Evolutionary conservation across 2,329 filamentous ascomycete species (phyloP).

Genomic region (Fusarium sp.): DNA sequence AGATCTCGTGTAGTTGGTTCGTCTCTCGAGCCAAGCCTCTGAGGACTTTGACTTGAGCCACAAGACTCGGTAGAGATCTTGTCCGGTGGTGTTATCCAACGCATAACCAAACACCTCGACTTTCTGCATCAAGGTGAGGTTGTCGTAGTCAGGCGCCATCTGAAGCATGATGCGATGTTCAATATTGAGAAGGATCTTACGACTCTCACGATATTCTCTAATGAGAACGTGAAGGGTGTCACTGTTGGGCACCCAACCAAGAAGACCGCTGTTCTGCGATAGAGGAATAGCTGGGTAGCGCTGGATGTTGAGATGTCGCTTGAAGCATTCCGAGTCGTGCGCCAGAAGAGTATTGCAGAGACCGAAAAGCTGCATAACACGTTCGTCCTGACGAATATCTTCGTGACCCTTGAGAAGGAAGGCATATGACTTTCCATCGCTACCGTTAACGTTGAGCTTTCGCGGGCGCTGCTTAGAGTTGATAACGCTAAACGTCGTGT

Average conservation of each 20-base stretch:
- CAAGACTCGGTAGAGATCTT: slow-evolving; percentile 96
- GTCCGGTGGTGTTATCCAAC: slow-evolving; percentile 97
- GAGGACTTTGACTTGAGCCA: slow-evolving; percentile 99
- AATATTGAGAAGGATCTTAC: slow-evolving; percentile 98
- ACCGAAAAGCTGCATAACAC: slow-evolving; percentile 99
- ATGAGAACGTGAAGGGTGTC: slow-evolving; percentile 98
- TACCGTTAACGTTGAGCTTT: slow-evolving; percentile 88
- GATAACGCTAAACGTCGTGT: slow-evolving; percentile 90
- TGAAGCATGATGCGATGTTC: slow-evolving; percentile 99
- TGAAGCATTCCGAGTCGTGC: slow-evolving; percentile 95
- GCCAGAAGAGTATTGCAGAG: slow-evolving; percentile 95
- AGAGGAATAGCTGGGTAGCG: slow-evolving; percentile 96
- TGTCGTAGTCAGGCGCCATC: slow-evolving; percentile 99
- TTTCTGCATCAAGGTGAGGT: slow-evolving; percentile 99
- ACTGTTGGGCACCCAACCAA: slow-evolving; percentile 97
- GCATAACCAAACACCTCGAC: slow-evolving; percentile 99
- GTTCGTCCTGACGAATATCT: slow-evolving; percentile 97
- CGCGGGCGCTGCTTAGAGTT: slow-evolving; percentile 96
- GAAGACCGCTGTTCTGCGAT: slow-evolving; percentile 93
- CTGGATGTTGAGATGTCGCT: slow-evolving; percentile 96
- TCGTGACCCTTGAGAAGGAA: slow-evolving; percentile 99
- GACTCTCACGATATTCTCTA: slow-evolving; percentile 94
- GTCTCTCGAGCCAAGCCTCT: slow-evolving; percentile 95
- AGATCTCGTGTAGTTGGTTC: slow-evolving; percentile 98
- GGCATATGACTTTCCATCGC: slow-evolving; percentile 87